phyloP scores from a whole-genome alignment of 768 basidiomycete genomes.

The Suillus spraguei region DNA sequence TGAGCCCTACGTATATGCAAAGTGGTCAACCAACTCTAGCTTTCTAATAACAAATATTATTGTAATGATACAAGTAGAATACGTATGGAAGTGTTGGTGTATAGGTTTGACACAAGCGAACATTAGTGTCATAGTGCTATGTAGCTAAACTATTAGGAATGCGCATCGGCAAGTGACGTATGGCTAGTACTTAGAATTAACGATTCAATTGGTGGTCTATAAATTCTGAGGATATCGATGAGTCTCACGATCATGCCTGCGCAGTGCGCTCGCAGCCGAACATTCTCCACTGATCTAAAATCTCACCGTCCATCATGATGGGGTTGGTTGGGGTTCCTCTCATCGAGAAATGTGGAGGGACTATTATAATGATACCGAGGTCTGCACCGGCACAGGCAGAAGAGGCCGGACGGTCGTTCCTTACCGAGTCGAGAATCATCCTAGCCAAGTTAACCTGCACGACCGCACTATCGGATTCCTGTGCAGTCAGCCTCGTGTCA shows the following conservation, averaged over 20 bases:
- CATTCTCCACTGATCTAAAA: slow-evolving; percentile 1
- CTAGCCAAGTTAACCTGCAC: neutral
- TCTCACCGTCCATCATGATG: neutral
- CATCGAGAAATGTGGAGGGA: neutral
- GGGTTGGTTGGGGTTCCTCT: neutral
- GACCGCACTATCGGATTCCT: neutral
- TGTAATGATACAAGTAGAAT: neutral
- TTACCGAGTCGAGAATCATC: slow-evolving; percentile 7
- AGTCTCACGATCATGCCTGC: neutral
- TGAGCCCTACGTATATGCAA: neutral
- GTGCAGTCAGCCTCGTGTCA: slow-evolving; percentile 6
- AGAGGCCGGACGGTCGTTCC: slow-evolving; percentile 6
- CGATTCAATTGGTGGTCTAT: neutral
- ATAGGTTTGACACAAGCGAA: neutral
- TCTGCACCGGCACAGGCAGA: neutral
- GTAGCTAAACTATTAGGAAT: neutral
- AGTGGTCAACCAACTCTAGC: no score
- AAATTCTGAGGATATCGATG: neutral
- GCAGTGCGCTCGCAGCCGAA: neutral
- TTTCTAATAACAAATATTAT: neutral
- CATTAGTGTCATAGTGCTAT: neutral
- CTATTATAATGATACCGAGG: neutral
- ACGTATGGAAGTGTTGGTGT: neutral
- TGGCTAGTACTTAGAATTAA: neutral
- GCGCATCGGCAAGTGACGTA: neutral